Evolutionary conservation across 1,139 yeast genomes (phyloP).

Genomic region (Candida labiduridarum): DNA sequence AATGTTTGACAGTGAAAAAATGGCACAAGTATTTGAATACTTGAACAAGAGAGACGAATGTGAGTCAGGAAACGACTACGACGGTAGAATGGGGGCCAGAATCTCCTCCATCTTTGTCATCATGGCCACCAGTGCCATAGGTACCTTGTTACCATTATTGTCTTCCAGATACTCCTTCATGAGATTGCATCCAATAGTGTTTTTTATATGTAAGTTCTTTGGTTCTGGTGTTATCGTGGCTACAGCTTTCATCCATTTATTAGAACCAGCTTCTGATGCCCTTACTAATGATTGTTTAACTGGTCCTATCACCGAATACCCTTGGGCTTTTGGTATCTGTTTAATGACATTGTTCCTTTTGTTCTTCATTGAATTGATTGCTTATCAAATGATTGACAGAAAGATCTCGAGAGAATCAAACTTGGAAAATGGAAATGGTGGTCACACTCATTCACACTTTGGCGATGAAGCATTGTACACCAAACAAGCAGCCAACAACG

Average conservation of each 20-base stretch:
- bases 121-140: conserved; percentile 56
- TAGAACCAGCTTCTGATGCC: conserved; percentile 72
- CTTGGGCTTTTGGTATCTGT: conserved; percentile 46
- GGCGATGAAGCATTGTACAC: conserved; percentile 41
- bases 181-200: conserved; percentile 60
- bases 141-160: conserved; percentile 61
- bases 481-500: conserved; percentile 24
- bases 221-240: conserved; percentile 94
- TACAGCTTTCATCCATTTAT: conserved; percentile 82
- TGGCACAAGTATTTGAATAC: conserved; percentile 13
- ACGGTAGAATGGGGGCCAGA: conserved; percentile 60
- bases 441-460: conserved; percentile 55
- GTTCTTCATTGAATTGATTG: conserved; percentile 59
- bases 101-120: conserved; percentile 75
- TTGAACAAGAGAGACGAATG: conserved; percentile 35
- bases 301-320: conserved; percentile 36
- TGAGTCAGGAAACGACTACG: conserved; percentile 37
- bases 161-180: conserved; percentile 57
- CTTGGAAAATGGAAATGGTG: conserved; percentile 24
- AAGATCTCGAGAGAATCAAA: conserved; percentile 22
- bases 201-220: conserved; percentile 75
- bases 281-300: conserved; percentile 39
- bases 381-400: conserved; percentile 52
- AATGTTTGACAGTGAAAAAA: conserved; percentile 9
- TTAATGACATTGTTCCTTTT: conserved; percentile 40